These are phyloP conservation scores for Neurospora sp. DNA, from an alignment of 495 filamentous ascomycete genomes.

Conservation along the genomic window DNA sequence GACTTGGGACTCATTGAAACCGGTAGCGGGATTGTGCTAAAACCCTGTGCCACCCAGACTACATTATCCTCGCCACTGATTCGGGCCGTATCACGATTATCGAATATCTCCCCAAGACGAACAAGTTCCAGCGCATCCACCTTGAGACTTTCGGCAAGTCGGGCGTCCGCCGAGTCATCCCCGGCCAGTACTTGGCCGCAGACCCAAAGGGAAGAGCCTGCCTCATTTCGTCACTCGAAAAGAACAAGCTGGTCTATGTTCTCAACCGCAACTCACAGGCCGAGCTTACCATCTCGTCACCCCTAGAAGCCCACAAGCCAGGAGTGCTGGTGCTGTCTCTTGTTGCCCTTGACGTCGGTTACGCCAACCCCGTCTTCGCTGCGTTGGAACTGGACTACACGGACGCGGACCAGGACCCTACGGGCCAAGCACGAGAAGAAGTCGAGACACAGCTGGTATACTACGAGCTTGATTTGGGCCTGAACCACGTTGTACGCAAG, in stretches of 20 bases:
- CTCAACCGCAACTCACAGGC: constrained; percentile 91
- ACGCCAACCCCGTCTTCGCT: constrained; percentile 94
- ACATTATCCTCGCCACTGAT: constrained; percentile 90
- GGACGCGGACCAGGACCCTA: constrained; percentile 83
- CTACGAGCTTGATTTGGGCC: constrained; percentile 90
- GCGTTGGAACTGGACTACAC: constrained; percentile 88
- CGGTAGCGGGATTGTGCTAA: constrained; percentile 48
- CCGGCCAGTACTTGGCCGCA: constrained; percentile 86
- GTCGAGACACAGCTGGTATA: constrained; percentile 88
- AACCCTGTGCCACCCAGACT: constrained; percentile 54
- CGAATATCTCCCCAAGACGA: constrained; percentile 80
- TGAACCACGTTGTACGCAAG: constrained; percentile 94
- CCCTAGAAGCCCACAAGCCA: constrained; percentile 94
- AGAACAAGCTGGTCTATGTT: constrained; percentile 99
- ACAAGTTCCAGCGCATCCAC: constrained; percentile 81
- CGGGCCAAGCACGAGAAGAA: constrained; percentile 70
- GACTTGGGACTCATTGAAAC: constrained; percentile 6
- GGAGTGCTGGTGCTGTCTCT: constrained; percentile 84
- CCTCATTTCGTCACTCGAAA: constrained; percentile 87
- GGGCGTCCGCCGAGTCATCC: constrained; percentile 86
- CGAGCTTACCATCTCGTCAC: constrained; percentile 91
- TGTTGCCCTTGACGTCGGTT: constrained; percentile 82
- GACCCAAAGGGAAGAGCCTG: constrained; percentile 95
- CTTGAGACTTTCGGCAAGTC: constrained; percentile 97
- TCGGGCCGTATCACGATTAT: constrained; percentile 90